These are phyloP conservation scores for Nicotiana sylvestris DNA, from an alignment of 257 asterid genomes.

Conservation along the genomic window DNA sequence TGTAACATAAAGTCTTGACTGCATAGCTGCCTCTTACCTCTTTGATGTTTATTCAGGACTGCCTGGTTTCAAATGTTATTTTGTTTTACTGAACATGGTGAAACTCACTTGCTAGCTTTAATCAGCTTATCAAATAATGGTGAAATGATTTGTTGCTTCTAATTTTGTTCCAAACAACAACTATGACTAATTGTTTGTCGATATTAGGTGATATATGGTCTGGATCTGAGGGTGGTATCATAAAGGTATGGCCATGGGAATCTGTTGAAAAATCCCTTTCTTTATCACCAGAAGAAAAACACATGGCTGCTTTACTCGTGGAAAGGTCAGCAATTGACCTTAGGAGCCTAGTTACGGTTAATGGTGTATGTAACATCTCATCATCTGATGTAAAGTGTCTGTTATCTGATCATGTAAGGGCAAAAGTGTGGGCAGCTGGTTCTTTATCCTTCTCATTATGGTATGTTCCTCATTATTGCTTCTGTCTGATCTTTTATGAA, in stretches of 20 bases:
- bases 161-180: not conserved
- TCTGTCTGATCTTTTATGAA: not conserved
- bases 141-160: conserved; percentile 2
- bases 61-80: not conserved
- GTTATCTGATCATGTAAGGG: conserved; percentile 58
- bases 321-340: conserved; percentile 82
- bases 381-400: conserved; percentile 83
- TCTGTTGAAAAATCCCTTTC: conserved; percentile 75
- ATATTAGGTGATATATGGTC: conserved; percentile 88
- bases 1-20: not conserved
- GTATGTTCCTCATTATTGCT: conserved; percentile 30
- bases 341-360: conserved; percentile 78
- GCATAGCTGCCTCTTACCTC: not conserved
- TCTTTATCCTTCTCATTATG: conserved; percentile 78
- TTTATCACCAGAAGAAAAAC: conserved; percentile 77
- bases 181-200: not conserved
- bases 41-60: not conserved
- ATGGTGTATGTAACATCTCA: conserved; percentile 78
- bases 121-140: not conserved
- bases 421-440: conserved; percentile 83
- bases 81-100: not conserved
- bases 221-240: conserved; percentile 78
- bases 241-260: conserved; percentile 97
- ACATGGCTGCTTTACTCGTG: conserved; percentile 84
- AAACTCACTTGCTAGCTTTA: not conserved